A percentile compares a stretch with the other conserved stretches of the same genome.
Conservation (phyloP, 257 asterid genomes). For the Solanum habrochaites region DNA sequence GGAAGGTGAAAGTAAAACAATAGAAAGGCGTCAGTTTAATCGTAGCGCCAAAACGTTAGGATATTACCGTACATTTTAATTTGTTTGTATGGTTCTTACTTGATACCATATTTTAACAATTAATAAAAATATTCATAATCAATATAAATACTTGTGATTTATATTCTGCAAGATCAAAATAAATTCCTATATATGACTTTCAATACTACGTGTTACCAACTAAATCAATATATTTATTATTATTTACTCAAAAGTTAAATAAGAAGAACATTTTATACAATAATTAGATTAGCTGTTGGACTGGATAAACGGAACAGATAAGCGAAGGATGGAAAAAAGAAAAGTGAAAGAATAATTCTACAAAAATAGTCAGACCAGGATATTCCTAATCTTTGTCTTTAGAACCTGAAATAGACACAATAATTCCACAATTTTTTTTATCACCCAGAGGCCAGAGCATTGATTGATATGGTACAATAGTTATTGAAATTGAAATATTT, state of each 20-base stretch:
- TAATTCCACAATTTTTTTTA: background rate
- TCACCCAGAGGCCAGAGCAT: background rate
- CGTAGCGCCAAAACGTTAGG: background rate
- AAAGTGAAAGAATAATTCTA: background rate
- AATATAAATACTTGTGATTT: background rate
- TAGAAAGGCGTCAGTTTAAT: background rate
- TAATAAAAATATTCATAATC: background rate
- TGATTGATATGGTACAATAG: background rate
- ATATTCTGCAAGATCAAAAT: background rate
- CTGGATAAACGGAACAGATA: background rate
- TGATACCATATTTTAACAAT: background rate
- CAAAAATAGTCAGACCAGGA: background rate
- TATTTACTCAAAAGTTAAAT: background rate
- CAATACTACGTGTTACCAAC: background rate
- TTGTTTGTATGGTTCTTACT: background rate
- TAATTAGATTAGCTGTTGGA: background rate
- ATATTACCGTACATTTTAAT: background rate
- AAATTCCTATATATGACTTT: background rate
- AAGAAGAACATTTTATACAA: background rate
- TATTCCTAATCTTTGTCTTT: background rate
- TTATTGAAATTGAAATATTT: background rate
- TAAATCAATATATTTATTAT: background rate
- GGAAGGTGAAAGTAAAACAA: background rate
- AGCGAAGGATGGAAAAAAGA: background rate
- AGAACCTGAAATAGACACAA: background rate